Percentiles rank a stretch among this genome's conserved stretches.
These are phyloP conservation scores for Oehlia diaphana DNA, from an alignment of 192 early-diverging fungal species.

Conservation along the genomic window DNA sequence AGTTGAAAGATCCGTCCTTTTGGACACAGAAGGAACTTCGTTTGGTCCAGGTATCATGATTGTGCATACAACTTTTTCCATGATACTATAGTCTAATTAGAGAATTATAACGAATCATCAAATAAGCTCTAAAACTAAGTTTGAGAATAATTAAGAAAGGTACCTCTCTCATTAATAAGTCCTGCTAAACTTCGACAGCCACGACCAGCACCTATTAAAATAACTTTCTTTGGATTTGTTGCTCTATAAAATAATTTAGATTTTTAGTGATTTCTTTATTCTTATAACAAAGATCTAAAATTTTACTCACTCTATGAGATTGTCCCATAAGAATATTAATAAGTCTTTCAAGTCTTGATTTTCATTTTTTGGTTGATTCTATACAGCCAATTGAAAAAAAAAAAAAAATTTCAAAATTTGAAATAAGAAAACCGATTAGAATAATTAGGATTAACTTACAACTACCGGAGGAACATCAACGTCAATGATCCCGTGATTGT, in stretches of 20 bases:
- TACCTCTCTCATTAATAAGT: slow-evolving; percentile 41
- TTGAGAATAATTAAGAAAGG: background rate
- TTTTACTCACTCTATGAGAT: slow-evolving; percentile 30
- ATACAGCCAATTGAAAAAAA: background rate
- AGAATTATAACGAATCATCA: background rate
- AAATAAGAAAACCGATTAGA: background rate
- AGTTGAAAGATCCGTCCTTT: slow-evolving; percentile 19
- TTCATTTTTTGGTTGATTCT: slow-evolving; percentile 35
- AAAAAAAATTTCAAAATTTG: background rate
- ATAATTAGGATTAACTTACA: background rate
- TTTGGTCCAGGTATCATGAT: slow-evolving; percentile 40
- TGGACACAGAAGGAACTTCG: slow-evolving; percentile 38
- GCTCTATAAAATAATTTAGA: background rate
- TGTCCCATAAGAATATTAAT: slow-evolving; percentile 38
- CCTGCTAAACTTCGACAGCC: slow-evolving; percentile 38
- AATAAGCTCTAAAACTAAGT: background rate
- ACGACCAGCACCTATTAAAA: slow-evolving; percentile 39
- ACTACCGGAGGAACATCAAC: slow-evolving; percentile 12
- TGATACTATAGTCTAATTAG: slow-evolving; percentile 30
- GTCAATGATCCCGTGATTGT: slow-evolving; percentile 20
- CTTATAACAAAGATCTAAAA: slow-evolving; percentile 32
- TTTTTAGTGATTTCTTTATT: background rate
- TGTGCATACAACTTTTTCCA: slow-evolving; percentile 34
- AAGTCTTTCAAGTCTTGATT: slow-evolving; percentile 34
- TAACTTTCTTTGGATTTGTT: slow-evolving; percentile 23